Base-by-base conservation (phyloP, 2,329 filamentous ascomycete genomes). In the Clonostachys sp. region DNA sequence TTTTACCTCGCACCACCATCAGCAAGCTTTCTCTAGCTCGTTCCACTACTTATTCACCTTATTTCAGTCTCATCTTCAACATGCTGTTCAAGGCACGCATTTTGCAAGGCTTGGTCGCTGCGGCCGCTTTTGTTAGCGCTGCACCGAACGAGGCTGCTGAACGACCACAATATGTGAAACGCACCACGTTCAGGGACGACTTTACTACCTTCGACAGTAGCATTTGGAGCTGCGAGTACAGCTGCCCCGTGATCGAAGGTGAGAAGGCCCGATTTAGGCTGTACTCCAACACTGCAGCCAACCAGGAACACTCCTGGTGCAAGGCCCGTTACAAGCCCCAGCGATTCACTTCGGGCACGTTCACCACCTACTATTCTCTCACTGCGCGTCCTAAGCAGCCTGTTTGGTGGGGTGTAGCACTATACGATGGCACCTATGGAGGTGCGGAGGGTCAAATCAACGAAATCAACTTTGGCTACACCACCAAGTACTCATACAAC, bases 391-490 rank as follows among this genome's bases (percentile, higher is more conserved):
- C 51, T 1, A 20, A 13, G 2, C 39, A 48, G 20, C 16, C 41
- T 20, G 48, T 54, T n/a, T 55, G 53, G 53, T 55, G 53, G 53
- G 51, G 53, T 2, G 42, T 55, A 12, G 53, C 53, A 1, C 48
- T 55, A 5, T 54, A 47, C 46, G 53, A 54, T 36, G 39, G 49
- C 10, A 52, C 47, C 4, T 44, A 45, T 1, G 35, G 35, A 5
- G 16, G 10, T 5, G 44, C 48, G 13, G 36, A 18, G 7, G 17
- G 36, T 5, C 38, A 51, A 33, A 52, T 50, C 47, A 55, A 52
- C 47, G 51, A 55, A 45, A 51, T 55, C 48, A 55, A 55, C 47
- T 55, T 55, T 50, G 53, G 53, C 12, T 55, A 54, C 42, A 54
- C 50, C 4, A 53, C 51, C 2, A 20, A 51, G 14, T 41, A 52